Evolutionary conservation across 164 flowering plant species (phyloP).

Genomic region (Warburgia ugandensis): DNA sequence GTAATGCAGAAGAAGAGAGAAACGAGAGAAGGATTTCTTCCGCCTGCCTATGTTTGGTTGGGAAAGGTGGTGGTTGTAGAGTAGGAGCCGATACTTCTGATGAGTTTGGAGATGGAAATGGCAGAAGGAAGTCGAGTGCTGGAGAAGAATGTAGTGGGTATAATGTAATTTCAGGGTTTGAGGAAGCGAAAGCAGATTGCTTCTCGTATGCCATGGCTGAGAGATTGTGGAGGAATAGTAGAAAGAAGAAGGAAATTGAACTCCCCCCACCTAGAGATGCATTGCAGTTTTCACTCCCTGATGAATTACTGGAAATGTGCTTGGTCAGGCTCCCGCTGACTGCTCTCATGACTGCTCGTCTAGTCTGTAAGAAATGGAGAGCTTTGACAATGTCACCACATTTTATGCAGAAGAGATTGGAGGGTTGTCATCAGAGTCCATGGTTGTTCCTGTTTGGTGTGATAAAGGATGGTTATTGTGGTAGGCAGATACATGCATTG

Average conservation of each 20-base stretch:
- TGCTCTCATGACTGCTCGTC: constrained; percentile 83
- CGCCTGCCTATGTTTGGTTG: constrained; percentile 66
- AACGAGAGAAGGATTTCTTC: constrained; percentile 36
- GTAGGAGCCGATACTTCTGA: constrained; percentile 80
- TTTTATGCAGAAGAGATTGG: constrained; percentile 66
- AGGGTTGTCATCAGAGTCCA: constrained; percentile 54
- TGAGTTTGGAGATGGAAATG: constrained; percentile 44
- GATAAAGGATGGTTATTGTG: constrained; percentile 75
- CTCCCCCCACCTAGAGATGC: constrained; percentile 21
- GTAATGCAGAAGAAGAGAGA: constrained; percentile 43
- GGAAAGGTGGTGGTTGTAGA: constrained; percentile 85
- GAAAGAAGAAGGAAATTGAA: constrained; percentile 36
- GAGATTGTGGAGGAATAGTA: constrained; percentile 53
- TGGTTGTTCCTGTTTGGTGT: constrained; percentile 89
- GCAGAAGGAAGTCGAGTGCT: constrained; percentile 57
- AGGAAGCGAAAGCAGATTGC: constrained; percentile 68
- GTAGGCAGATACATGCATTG: constrained; percentile 73
- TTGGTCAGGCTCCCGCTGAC: constrained; percentile 75
- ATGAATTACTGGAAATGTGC: constrained; percentile 90
- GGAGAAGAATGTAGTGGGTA: constrained; percentile 57
- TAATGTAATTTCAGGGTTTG: constrained; percentile 42
- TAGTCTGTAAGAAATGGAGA: constrained; percentile 91
- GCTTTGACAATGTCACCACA: constrained; percentile 51
- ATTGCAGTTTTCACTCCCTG: constrained; percentile 62
- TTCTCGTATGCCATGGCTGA: constrained; percentile 59